Conservation (phyloP, 176 grass and related monocot species). For the Saccharum spontaneum region DNA sequence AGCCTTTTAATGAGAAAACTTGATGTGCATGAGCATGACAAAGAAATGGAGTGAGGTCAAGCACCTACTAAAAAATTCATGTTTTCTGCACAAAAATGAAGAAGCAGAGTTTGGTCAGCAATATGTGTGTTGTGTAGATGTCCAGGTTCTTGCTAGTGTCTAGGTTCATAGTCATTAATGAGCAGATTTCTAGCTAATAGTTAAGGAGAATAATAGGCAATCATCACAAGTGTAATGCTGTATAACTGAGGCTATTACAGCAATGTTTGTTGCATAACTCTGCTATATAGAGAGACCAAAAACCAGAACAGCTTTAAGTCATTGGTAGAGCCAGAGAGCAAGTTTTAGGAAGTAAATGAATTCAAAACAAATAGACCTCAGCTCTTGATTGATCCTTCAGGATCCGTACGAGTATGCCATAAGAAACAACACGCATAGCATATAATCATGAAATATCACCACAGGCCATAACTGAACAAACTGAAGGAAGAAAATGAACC, state of each 20-base stretch:
- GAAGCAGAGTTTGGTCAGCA: background rate
- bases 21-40: background rate
- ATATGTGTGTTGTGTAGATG: background rate
- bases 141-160: background rate
- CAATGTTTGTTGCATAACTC: background rate
- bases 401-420: background rate
- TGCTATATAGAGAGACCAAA: background rate
- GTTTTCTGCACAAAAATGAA: background rate
- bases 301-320: background rate
- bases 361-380: background rate
- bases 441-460: background rate
- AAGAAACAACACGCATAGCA: background rate
- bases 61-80: background rate
- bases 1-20: background rate
- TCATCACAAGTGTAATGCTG: background rate
- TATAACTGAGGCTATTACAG: background rate
- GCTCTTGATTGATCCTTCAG: background rate
- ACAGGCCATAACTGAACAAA: background rate
- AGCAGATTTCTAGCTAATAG: background rate
- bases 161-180: background rate
- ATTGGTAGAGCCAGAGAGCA: background rate
- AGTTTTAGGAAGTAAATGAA: background rate
- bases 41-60: slow-evolving; percentile 6
- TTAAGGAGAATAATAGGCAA: background rate
- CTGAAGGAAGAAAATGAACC: slow-evolving; percentile 7